Percentiles rank a stretch among this genome's conserved stretches.
These are phyloP conservation scores for Pseudocercospora eumusae DNA, from an alignment of 2,329 filamentous ascomycete species.

Conservation along the genomic window DNA sequence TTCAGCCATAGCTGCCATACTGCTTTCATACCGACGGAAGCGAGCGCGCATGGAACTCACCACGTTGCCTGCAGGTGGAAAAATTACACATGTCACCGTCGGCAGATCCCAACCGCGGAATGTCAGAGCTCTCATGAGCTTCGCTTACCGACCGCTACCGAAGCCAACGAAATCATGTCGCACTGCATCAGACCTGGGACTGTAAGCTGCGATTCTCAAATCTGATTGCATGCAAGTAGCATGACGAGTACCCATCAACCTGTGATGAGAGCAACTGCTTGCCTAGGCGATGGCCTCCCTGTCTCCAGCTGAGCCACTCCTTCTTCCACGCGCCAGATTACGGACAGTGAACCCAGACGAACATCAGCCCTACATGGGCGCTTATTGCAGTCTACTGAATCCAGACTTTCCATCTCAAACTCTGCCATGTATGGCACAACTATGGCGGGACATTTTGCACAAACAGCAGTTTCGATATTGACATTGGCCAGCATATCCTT, in stretches of 20 bases:
- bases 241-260: not conserved
- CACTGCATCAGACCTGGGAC: not conserved
- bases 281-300: not conserved
- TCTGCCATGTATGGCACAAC: slow-evolving; percentile 1
- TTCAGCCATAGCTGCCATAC: not conserved
- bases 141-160: not conserved
- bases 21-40: not conserved
- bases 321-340: not conserved
- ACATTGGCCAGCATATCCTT: not conserved
- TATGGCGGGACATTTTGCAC: not conserved
- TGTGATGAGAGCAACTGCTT: slow-evolving; percentile 1
- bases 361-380: not conserved
- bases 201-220: not conserved
- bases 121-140: slow-evolving; percentile 2
- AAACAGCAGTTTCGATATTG: not conserved
- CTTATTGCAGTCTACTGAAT: not conserved
- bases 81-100: slow-evolving; percentile 3
- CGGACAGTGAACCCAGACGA: not conserved
- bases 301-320: slow-evolving; percentile 8
- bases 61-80: slow-evolving; percentile 2
- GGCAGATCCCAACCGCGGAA: not conserved
- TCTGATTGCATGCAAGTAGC: not conserved
- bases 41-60: not conserved
- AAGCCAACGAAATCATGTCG: slow-evolving; percentile 1
- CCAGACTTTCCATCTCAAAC: not conserved